A percentile compares a stretch with the other conserved stretches of the same genome.
Evolutionary conservation across 1,284 basidiomycete species (phyloP).

Genomic region (Athelia sp.): DNA sequence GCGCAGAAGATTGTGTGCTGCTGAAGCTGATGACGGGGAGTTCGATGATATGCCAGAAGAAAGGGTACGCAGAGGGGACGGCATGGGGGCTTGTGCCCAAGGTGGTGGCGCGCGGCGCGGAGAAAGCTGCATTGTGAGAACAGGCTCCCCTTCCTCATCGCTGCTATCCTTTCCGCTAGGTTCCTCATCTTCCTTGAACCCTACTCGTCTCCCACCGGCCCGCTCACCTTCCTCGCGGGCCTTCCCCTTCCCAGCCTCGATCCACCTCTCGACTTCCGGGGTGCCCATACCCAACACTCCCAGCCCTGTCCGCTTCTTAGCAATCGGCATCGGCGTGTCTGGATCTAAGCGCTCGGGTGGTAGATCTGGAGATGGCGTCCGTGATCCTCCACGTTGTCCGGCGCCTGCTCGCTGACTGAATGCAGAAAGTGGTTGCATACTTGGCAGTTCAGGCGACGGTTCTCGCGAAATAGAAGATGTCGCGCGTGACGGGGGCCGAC

Average conservation of each 20-base stretch:
- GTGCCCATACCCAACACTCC: slow-evolving; percentile 40
- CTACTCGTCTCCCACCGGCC: slow-evolving; percentile 29
- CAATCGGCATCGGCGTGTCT: slow-evolving; percentile 36
- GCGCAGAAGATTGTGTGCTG: slow-evolving; percentile 59
- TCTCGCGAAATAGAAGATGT: slow-evolving; percentile 11
- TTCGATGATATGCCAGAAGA: slow-evolving; percentile 8
- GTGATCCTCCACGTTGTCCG: slow-evolving; percentile 9
- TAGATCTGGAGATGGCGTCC: slow-evolving; percentile 52
- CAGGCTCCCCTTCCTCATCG: slow-evolving; percentile 16
- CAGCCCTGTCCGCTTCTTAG: slow-evolving; percentile 18
- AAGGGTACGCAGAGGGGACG: slow-evolving; percentile 38
- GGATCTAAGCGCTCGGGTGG: slow-evolving; percentile 33
- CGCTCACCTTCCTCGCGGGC: slow-evolving; percentile 12
- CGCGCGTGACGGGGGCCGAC: slow-evolving; percentile 9
- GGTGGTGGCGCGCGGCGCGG: slow-evolving; percentile 39
- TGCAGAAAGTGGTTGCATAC: slow-evolving; percentile 5
- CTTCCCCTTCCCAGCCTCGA: slow-evolving; percentile 24
- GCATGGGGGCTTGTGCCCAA: slow-evolving; percentile 26
- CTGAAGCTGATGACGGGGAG: slow-evolving; percentile 20
- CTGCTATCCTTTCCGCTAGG: slow-evolving; percentile 20
- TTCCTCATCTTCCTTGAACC: slow-evolving; percentile 23
- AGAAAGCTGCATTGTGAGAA: slow-evolving; percentile 54
- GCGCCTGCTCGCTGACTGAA: background rate
- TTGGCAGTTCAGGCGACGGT: slow-evolving; percentile 7
- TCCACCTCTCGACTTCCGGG: slow-evolving; percentile 46